Percentiles rank a stretch among this genome's conserved stretches.
These are phyloP conservation scores for Coemansia sp. DNA, from an alignment of 192 early-diverging fungal genomes.

Conservation along the genomic window DNA sequence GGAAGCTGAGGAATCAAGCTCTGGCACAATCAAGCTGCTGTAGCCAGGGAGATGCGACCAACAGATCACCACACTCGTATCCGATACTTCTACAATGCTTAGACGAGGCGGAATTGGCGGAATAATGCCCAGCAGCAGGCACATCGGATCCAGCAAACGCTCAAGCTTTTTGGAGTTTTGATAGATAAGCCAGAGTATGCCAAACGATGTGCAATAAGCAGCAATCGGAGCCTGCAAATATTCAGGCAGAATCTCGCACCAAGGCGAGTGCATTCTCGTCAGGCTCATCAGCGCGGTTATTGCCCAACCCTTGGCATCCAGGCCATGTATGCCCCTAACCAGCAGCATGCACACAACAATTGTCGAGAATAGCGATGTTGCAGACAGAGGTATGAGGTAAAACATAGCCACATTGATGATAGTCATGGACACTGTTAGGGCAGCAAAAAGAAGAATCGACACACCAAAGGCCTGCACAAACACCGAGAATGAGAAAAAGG, in stretches of 20 bases:
- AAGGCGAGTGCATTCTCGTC: constrained; percentile 34
- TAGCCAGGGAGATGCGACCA: constrained; percentile 16
- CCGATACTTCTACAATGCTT: constrained; percentile 30
- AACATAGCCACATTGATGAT: constrained; percentile 38
- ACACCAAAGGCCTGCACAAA: constrained; percentile 55
- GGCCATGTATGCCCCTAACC: constrained; percentile 46
- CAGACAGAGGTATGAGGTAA: constrained; percentile 31
- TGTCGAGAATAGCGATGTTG: constrained; percentile 39
- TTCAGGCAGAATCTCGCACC: constrained; percentile 47
- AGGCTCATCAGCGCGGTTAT: constrained; percentile 42
- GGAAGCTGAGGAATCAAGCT: neutral
- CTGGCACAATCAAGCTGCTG: neutral
- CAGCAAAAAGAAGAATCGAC: constrained; percentile 45
- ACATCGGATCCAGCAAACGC: constrained; percentile 38
- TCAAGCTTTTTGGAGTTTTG: constrained; percentile 44
- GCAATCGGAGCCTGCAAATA: constrained; percentile 49
- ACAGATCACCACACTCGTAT: constrained; percentile 25
- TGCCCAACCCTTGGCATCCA: constrained; percentile 47
- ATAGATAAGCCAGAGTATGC: constrained; percentile 43
- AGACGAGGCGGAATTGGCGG: constrained; percentile 40
- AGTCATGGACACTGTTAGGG: constrained; percentile 41
- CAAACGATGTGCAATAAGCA: constrained; percentile 53
- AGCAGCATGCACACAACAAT: constrained; percentile 53
- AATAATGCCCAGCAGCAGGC: constrained; percentile 36
- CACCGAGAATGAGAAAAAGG: constrained; percentile 51